Evolutionary conservation across 805 yeast genomes (phyloP), one percentile per base, ranked within the genome.

Genomic region (Teunomyces barrocoloradensis): DNA sequence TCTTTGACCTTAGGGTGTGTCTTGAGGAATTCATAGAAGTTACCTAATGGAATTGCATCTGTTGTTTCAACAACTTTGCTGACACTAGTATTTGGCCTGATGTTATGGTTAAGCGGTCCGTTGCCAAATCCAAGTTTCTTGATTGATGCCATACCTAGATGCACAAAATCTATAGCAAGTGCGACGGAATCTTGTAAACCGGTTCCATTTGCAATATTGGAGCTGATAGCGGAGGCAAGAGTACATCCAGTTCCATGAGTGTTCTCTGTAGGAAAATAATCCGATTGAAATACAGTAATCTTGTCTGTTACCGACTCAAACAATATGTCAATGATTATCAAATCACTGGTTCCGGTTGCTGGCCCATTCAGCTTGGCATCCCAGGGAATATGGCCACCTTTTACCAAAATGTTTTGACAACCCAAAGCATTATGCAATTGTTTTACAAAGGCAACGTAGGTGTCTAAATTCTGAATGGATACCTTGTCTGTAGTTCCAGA

Each of bases 211-310:
- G 96, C 91, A 21, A 89, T 55, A 54, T 86, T 81, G 2, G 94
- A 82, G 0, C 94, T 84, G 52, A 90, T 84, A 0, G 96, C 77
- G 0, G 96, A 83, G 0, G 95, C 82, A 43, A 90, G 71, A 0
- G 96, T 87, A 65, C 97, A 90, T 1, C 97, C 97, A 3, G 96
- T 88, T 10, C 97, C 97, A 63, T 90, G 97, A 1, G 88, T 81
- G 57, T 84, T 79, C 2, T 65, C 63, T 0, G 89, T 71, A 5
- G 67, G 57, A 3, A 75, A 59, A 46, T 59, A 75, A 1, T 62
- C 65, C 15, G 85, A 82, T 44, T 70, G 73, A 58, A 74, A 82
- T 1, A 80, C 56, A 0, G 75, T 68, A 41, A 67, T 61, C 2
- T 57, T 51, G 11, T 69, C 68, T 2, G 57, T 54, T 1, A 57